phyloP scores from a whole-genome alignment of 805 yeast species.

The Kuraishia borneana region DNA sequence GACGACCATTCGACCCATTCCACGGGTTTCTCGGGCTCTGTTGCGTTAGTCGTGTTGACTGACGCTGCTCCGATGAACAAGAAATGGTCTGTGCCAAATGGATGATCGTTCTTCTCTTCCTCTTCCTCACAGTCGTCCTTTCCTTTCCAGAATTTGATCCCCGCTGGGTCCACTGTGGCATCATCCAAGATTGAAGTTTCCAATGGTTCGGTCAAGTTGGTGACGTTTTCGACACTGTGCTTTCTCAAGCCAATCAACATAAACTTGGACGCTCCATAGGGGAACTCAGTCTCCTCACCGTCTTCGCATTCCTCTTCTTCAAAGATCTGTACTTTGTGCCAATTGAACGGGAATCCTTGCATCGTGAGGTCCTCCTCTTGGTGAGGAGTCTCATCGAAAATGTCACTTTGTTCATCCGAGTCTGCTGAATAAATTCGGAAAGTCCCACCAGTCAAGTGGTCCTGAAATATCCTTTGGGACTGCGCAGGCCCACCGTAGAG shows the following conservation, averaged over 20 bases:
- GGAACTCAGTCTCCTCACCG: not conserved
- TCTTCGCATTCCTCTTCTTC: not conserved
- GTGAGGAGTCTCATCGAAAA: not conserved
- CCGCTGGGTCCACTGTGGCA: not conserved
- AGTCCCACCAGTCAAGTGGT: not conserved
- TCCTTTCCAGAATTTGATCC: not conserved
- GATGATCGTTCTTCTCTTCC: not conserved
- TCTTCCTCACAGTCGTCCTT: not conserved
- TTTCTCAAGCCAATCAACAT: not conserved
- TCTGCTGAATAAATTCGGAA: not conserved
- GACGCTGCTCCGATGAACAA: not conserved
- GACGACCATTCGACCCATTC: not conserved
- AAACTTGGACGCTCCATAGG: not conserved
- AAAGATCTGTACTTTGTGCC: constrained; percentile 25
- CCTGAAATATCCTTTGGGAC: not conserved
- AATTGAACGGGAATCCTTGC: not conserved
- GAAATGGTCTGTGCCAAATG: not conserved
- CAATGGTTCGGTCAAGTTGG: not conserved
- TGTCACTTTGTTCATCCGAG: not conserved
- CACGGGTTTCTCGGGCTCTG: not conserved
- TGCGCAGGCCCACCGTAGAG: not conserved
- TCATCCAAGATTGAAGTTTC: not conserved
- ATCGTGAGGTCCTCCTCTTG: not conserved
- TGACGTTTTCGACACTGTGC: not conserved
- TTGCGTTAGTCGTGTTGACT: not conserved